phyloP scores from a whole-genome alignment of 331 rosid species.

The Acacia pycnantha region DNA sequence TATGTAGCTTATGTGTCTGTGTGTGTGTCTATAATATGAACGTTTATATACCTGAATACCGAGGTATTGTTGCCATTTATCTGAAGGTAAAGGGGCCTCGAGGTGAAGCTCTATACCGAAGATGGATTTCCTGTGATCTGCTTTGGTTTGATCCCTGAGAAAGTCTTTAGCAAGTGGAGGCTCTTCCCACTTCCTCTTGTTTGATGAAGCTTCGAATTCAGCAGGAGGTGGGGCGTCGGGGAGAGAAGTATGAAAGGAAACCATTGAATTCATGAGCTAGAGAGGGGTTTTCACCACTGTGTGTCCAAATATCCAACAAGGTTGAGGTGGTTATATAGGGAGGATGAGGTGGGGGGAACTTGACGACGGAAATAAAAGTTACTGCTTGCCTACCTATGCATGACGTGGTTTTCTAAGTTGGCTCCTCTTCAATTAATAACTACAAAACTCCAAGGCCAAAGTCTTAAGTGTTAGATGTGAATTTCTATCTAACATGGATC shows the following conservation, averaged over 20 bases:
- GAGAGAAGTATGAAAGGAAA: slow-evolving; percentile 55
- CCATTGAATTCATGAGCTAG: slow-evolving; percentile 34
- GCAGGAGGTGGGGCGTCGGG: slow-evolving; percentile 45
- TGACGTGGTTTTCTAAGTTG: slow-evolving; percentile 57
- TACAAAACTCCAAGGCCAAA: slow-evolving; percentile 14
- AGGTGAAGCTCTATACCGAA: slow-evolving; percentile 71
- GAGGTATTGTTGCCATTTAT: slow-evolving; percentile 70
- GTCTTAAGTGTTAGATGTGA: slow-evolving; percentile 34
- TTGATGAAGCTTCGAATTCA: slow-evolving; percentile 46
- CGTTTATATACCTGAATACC: slow-evolving; percentile 60
- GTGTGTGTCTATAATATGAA: neutral
- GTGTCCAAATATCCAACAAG: slow-evolving; percentile 33
- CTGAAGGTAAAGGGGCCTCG: slow-evolving; percentile 75
- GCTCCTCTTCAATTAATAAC: slow-evolving; percentile 29
- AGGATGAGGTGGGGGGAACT: slow-evolving; percentile 32
- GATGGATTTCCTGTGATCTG: slow-evolving; percentile 38
- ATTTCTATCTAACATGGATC: slow-evolving; percentile 28
- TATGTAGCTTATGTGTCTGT: neutral
- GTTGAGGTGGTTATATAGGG: slow-evolving; percentile 62
- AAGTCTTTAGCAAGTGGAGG: slow-evolving; percentile 24
- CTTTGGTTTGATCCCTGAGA: slow-evolving; percentile 42
- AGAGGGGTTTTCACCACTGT: neutral
- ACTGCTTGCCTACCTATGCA: slow-evolving; percentile 40
- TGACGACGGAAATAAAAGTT: slow-evolving; percentile 26
- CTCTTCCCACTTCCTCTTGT: slow-evolving; percentile 78